Base-by-base conservation (phyloP, 1,284 basidiomycete genomes). In the Ceratobasidium sp. region DNA sequence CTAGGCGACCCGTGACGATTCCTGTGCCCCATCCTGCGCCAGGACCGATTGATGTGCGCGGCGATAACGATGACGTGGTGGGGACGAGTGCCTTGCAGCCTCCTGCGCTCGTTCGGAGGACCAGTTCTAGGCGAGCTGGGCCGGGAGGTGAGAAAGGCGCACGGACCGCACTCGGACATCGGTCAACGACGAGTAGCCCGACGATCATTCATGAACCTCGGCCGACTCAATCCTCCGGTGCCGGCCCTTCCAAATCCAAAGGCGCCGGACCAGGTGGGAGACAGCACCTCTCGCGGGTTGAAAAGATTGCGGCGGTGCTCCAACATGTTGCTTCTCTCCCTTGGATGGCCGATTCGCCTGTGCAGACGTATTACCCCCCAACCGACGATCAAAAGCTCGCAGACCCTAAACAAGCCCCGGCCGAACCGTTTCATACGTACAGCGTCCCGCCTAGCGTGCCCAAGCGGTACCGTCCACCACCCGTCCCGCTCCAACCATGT, bases 1-100 rank as follows among this genome's bases (percentile, higher is more conserved):
- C 46, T 4, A 30, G 46, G 10, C 27, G 73, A n/a, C 62, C 62
- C 14, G 62, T 75, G 33, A 33, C 48, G 1, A 75, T 75, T 62
- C 73, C 73, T 38, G 62, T 66, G 20, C 73, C 73, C 14, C 66
- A 75, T 38, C 73, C 73, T 44, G 73, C 73, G 10, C 73, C 73
- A 20, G 73, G 48, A 14, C 73, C 73, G 7, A 75, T 75, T 33
- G 73, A 75, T 16, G 46, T 75, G n/a, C 44, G 62, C 7, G 30
- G 73, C 0, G 73, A 66, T 20, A n/a, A 44, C 4, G 73, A 75
- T 41, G 66, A 16, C 0, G 50, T 27, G 0, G 59, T 48, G 30
- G 57, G 50, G 23, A 64, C 57, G 44, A 48, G 38, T 35, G 66
- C 66, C 20, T 48, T 68, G 18, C 70, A 64, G 59, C n/a, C 70